Conservation (phyloP, 768 basidiomycete genomes). For the Termitomyces sp. region DNA sequence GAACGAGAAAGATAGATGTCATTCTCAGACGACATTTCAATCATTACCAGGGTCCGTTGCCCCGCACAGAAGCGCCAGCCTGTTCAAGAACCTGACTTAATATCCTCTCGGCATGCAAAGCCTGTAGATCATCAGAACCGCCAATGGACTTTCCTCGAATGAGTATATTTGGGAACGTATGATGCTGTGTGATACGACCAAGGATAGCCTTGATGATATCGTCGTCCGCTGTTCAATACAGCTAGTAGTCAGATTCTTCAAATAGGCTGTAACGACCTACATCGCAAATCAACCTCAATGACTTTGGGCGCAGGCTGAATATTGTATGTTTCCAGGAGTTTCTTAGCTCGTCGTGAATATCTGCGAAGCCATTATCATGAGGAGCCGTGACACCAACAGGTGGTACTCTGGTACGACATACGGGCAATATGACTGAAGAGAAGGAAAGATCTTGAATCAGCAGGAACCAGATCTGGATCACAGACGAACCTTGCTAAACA, state of each 20-base stretch:
- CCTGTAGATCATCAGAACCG: conserved; percentile 57
- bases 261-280: conserved; percentile 26
- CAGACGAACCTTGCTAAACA: conserved; percentile 73
- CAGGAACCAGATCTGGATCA: background rate
- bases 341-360: conserved; percentile 57
- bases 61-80: conserved; percentile 36
- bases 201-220: conserved; percentile 61
- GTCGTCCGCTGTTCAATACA: conserved; percentile 44
- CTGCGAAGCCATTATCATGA: conserved; percentile 25
- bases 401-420: conserved; percentile 21
- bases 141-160: conserved; percentile 60
- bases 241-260: background rate
- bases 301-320: conserved; percentile 62
- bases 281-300: conserved; percentile 72
- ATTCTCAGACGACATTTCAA: background rate
- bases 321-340: conserved; percentile 54
- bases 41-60: conserved; percentile 13
- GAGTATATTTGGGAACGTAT: conserved; percentile 76
- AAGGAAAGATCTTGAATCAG: background rate
- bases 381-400: background rate
- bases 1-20: background rate
- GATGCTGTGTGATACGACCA: conserved; percentile 55
- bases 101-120: conserved; percentile 42
- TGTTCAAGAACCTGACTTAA: conserved; percentile 43
- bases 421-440: conserved; percentile 66